These are phyloP conservation scores for Tulasnella sp. DNA, from an alignment of 768 basidiomycete species.

Conservation along the genomic window DNA sequence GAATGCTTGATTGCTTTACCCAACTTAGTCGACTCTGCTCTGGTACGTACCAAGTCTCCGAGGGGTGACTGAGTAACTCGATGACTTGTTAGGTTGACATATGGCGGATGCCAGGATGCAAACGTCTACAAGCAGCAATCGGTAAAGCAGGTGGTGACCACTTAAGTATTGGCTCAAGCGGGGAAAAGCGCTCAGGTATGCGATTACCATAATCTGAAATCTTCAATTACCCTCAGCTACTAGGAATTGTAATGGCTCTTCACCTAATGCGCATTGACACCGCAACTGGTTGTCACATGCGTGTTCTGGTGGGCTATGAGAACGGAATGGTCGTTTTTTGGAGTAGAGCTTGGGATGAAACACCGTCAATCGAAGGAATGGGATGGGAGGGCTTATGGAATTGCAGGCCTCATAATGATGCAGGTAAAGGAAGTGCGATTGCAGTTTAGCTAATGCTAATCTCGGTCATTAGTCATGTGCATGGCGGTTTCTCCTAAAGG, in stretches of 20 bases:
- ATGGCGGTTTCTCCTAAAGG: conserved; percentile 55
- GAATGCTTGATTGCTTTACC: conserved; percentile 56
- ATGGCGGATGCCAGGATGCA: conserved; percentile 57
- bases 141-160: conserved; percentile 36
- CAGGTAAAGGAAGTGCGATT: conserved; percentile 34
- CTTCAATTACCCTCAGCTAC: not conserved
- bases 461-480: conserved; percentile 54
- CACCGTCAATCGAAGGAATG: conserved; percentile 48
- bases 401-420: conserved; percentile 53
- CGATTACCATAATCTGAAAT: not conserved
- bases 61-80: not conserved
- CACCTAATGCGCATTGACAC: conserved; percentile 38
- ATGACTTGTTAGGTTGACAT: conserved; percentile 55
- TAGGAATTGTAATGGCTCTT: conserved; percentile 84
- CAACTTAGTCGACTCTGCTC: conserved; percentile 76
- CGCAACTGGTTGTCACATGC: too few species aligned
- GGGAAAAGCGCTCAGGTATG: conserved; percentile 45
- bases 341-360: conserved; percentile 29
- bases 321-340: conserved; percentile 72
- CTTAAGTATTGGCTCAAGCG: conserved; percentile 35
- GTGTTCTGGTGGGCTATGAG: conserved; percentile 69
- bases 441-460: conserved; percentile 1
- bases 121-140: conserved; percentile 73
- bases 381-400: conserved; percentile 68
- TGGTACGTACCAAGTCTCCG: conserved; percentile 32